Base-by-base conservation (phyloP, 2,329 filamentous ascomycete genomes). In the Ceratocystis eucalypticola region DNA sequence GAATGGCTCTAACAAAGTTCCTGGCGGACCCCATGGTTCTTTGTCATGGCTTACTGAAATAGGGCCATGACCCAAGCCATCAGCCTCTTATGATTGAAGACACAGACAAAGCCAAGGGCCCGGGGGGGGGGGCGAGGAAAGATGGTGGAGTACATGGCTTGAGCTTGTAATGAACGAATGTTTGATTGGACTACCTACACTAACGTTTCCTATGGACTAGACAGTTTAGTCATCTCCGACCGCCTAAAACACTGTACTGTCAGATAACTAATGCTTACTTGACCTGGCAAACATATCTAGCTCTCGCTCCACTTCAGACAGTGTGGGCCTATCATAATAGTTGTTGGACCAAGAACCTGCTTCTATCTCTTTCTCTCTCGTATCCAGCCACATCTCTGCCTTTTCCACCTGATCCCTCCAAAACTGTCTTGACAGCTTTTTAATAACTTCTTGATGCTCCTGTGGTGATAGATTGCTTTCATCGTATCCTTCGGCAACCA, bases 271-370 rank as follows among this genome's bases (percentile, higher is more conserved):
- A 12, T 57, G 41, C 10, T 63, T 22, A 17, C 10, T 53, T 12
- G 48, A 53, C 48, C 44, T 33, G 7, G 46, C 46, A 64, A 68
- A 76, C 3, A 69, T 68, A 46, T 71, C 67, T 6, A 77, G 70
- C 15, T 73, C 72, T 15, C 72, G 67, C 37, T 71, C 69, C 45
- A 83, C 79, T 68, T 82, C 76, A 48, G 71, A 73, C 59, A 83
- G 70, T 7, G 70, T 78, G 1, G 81, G 81, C 5, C 82, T 75
- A 33, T 75, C 72, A 69, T 78, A 83, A 69, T 77, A 78, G 68
- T 84, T 84, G 61, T 77, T 77, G 22, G 77, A 75, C 80, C 80
- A 83, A 57, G 72, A 71, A 1, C 80, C 80, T 5, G 68, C 70
- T 68, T 74, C 75, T 69, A 75, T 73, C 15, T 53, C 48, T 44